Evolutionary conservation across 177 flowering plant species (phyloP), one percentile per base, ranked within the genome.

Genomic region (Telopea speciosissima): DNA sequence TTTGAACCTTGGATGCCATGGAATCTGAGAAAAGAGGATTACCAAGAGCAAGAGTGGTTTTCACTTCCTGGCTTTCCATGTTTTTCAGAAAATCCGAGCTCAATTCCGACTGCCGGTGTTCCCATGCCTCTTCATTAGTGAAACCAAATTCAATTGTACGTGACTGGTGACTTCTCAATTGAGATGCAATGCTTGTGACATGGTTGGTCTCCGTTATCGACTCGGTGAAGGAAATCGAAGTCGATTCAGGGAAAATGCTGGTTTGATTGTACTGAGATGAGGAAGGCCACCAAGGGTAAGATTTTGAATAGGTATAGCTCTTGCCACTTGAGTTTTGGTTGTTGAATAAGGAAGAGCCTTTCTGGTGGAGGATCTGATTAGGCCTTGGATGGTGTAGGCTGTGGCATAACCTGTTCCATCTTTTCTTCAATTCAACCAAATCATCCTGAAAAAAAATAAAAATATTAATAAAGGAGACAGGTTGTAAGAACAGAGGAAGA

Each of bases 1-100:
- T 69, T 68, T n/a, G 23, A 66, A 74, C 71, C 11, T 22, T 52
- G 36, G 58, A 26, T 61, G 73, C 56, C 21, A 40, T 74, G 42
- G 78, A 72, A 73, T 76, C 81, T 17, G 79, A 65, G 31, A 79
- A 75, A 22, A 63, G 66, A 63, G 86, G 77, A 73, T 74, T 87
- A 5, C 96, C 96, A 8, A 92, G 87, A 52, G 90, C 87, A 61
- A 92, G 92, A 19, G 88, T 88, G 75, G 83, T 83, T 79, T 84
- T 91, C 19, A 79, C 80, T 59, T 87, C 92, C 72, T 79, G 86
- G 31, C 73, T 86, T 25, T 82, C 84, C 24, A 12, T 76, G 60
- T 65, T 76, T 69, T 75, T 85, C 24, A 86, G 84, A 60, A 81
- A 79, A 80, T 84, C 85, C 75, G 86, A 80, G 67, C 81, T 85